Conservation (phyloP, 768 basidiomycete species). For the Termitomyces sp. region DNA sequence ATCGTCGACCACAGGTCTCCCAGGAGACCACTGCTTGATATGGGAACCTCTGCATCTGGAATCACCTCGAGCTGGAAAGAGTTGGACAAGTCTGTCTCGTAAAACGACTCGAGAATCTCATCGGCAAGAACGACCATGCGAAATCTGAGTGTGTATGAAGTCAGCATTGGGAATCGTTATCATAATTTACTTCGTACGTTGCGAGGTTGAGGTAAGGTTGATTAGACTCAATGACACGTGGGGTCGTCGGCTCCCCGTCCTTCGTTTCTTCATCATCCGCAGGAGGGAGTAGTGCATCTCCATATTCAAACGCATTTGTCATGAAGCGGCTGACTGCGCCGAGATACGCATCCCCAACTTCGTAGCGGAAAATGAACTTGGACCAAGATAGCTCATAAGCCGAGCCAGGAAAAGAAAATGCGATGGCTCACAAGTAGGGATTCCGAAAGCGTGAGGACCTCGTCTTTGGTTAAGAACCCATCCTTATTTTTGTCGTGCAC, state of each 20-base stretch:
- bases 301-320: slow-evolving; percentile 98
- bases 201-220: slow-evolving; percentile 91
- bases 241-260: slow-evolving; percentile 25
- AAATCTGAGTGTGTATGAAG: slow-evolving; percentile 50
- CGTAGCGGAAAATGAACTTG: slow-evolving; percentile 97
- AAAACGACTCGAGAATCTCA: slow-evolving; percentile 94
- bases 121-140: slow-evolving; percentile 98
- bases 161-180: background rate
- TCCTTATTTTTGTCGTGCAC: slow-evolving; percentile 96
- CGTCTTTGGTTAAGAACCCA: slow-evolving; percentile 92
- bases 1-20: slow-evolving; percentile 90
- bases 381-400: slow-evolving; percentile 1
- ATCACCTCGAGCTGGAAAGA: slow-evolving; percentile 80
- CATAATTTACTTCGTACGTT: slow-evolving; percentile 44
- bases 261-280: slow-evolving; percentile 15
- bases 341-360: slow-evolving; percentile 93
- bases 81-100: slow-evolving; percentile 83
- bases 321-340: slow-evolving; percentile 96
- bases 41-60: slow-evolving; percentile 60
- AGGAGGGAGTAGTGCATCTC: slow-evolving; percentile 80
- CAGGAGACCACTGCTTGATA: slow-evolving; percentile 53
- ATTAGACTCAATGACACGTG: slow-evolving; percentile 59
- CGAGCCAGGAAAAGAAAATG: background rate
- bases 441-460: slow-evolving; percentile 92
- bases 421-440: slow-evolving; percentile 68